Evolutionary conservation across 805 yeast genomes (phyloP).

Genomic region (Brettanomyces custersianus): DNA sequence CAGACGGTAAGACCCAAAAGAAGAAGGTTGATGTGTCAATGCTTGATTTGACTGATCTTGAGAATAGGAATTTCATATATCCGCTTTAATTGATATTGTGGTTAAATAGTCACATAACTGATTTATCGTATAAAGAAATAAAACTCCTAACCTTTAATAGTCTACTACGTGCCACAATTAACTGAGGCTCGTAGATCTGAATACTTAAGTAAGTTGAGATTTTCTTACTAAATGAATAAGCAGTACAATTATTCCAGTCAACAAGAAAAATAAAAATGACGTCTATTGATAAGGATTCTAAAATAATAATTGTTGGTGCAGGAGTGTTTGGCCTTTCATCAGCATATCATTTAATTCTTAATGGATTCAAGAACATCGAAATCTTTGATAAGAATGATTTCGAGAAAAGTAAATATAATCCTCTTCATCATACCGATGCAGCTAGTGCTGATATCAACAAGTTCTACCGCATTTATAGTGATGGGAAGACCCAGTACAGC

Average conservation of each 20-base stretch:
- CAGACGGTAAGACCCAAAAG: conserved; percentile 20
- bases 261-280: no score
- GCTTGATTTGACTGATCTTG: conserved; percentile 42
- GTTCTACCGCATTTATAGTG: conserved; percentile 14
- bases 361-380: conserved; percentile 13
- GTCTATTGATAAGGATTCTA: conserved; percentile 7
- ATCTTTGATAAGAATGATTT: conserved; percentile 9
- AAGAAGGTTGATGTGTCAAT: conserved; percentile 30
- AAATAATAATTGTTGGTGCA: conserved; percentile 33
- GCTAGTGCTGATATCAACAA: conserved; percentile 18
- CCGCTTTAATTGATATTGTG: conserved; percentile 32
- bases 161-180: no score
- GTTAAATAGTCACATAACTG: no score
- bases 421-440: conserved; percentile 14
- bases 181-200: no score
- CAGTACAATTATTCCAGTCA: no score
- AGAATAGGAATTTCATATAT: conserved; percentile 39
- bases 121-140: no score
- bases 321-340: conserved; percentile 44
- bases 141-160: no score
- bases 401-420: conserved; percentile 8
- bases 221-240: no score
- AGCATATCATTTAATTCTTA: conserved; percentile 19
- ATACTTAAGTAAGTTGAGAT: no score
- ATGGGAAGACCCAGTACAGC: conserved; percentile 10